phyloP scores from a whole-genome alignment of 805 yeast genomes.

The Wickerhamomyces silvicola region DNA sequence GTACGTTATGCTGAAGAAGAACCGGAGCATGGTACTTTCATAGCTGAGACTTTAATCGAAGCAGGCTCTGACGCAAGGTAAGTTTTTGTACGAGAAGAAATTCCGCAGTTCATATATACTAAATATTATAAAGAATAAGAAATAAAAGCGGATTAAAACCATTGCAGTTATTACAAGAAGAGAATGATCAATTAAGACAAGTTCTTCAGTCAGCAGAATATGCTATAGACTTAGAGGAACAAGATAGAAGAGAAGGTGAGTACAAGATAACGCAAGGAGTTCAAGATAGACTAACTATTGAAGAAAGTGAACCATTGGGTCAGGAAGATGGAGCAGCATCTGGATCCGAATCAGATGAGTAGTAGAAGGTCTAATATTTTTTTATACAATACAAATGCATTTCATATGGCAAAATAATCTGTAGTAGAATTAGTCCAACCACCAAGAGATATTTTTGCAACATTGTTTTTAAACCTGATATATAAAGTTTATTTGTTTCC shows the following conservation, averaged over 20 bases:
- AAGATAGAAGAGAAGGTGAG: slow-evolving; percentile 30
- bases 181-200: slow-evolving; percentile 50
- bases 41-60: slow-evolving; percentile 76
- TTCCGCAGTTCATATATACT: not conserved
- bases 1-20: slow-evolving; percentile 72
- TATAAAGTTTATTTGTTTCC: slow-evolving; percentile 21
- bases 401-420: slow-evolving; percentile 34
- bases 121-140: slow-evolving; percentile 25
- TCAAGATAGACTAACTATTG: slow-evolving; percentile 11
- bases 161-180: slow-evolving; percentile 54
- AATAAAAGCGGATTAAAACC: slow-evolving; percentile 69
- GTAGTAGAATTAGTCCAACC: slow-evolving; percentile 40
- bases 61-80: slow-evolving; percentile 80
- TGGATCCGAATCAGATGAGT: slow-evolving; percentile 18
- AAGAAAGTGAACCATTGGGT: slow-evolving; percentile 27
- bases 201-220: slow-evolving; percentile 78
- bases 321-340: slow-evolving; percentile 24
- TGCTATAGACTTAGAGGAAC: slow-evolving; percentile 40
- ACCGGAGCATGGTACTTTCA: slow-evolving; percentile 76
- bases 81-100: slow-evolving; percentile 1
- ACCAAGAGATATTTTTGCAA: slow-evolving; percentile 27
- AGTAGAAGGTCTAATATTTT: slow-evolving; percentile 2
- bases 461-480: slow-evolving; percentile 27
- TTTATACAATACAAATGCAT: not conserved
- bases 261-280: slow-evolving; percentile 4